A percentile compares a stretch with the other conserved stretches of the same genome.
These are phyloP conservation scores for Pontederia paniculata DNA, from an alignment of 176 grass and related monocot species.

Conservation along the genomic window DNA sequence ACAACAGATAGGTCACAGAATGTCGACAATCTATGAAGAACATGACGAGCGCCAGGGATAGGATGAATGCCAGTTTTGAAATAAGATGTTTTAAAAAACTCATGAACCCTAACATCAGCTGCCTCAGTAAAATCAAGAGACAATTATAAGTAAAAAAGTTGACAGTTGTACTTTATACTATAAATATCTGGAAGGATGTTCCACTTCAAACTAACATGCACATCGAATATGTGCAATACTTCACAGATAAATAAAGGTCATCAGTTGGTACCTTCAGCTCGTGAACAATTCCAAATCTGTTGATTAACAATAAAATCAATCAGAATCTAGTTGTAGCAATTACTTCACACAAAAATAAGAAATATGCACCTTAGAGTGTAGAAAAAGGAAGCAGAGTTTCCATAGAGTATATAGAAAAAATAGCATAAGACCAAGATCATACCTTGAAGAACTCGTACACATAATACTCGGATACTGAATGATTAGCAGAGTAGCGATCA, in stretches of 20 bases:
- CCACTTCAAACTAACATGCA: not conserved
- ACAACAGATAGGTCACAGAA: conserved; percentile 90
- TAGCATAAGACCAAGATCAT: not conserved
- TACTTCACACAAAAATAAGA: conserved; percentile 6
- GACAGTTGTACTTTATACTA: not conserved
- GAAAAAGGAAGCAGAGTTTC: too few species aligned
- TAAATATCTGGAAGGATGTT: not conserved
- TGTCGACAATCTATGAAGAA: conserved; percentile 70
- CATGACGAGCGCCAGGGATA: conserved; percentile 66
- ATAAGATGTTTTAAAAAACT: conserved; percentile 94
- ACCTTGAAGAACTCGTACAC: conserved; percentile 98
- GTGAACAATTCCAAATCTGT: conserved; percentile 99
- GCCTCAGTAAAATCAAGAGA: not conserved
- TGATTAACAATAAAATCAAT: not conserved
- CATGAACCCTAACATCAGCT: conserved; percentile 87
- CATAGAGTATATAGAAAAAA: not conserved
- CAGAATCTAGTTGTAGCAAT: conserved; percentile 13
- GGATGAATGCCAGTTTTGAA: conserved; percentile 91
- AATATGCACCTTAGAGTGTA: not conserved
- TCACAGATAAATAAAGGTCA: not conserved
- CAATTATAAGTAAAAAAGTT: not conserved
- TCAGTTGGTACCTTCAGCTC: conserved; percentile 38
- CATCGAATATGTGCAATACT: not conserved
- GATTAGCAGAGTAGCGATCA: conserved; percentile 78
- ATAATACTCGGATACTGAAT: conserved; percentile 85